phyloP scores from a whole-genome alignment of 2,329 filamentous ascomycete species.

The Saccharata proteae region DNA sequence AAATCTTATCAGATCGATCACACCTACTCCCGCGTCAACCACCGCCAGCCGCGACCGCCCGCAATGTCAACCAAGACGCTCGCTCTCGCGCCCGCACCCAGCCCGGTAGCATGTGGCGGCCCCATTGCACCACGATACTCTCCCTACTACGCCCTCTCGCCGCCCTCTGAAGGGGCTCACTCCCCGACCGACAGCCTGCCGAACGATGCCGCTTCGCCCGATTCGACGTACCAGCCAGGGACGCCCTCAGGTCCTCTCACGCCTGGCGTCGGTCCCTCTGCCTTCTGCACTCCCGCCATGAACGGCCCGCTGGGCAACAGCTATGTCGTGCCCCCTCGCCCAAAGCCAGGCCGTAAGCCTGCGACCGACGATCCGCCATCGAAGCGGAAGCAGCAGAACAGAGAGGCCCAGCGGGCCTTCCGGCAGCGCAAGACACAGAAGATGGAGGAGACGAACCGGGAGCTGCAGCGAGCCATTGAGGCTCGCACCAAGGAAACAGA shows the following conservation, averaged over 20 bases:
- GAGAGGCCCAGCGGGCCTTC: conserved; percentile 83
- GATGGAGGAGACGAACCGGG: conserved; percentile 51
- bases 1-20: no score
- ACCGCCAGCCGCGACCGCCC: no score
- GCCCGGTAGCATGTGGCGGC: conserved; percentile 3
- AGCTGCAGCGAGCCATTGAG: conserved; percentile 21
- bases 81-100: conserved; percentile 8
- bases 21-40: no score
- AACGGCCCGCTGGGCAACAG: conserved; percentile 22
- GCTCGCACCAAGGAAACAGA: conserved; percentile 11
- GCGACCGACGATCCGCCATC: conserved; percentile 86
- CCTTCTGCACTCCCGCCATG: conserved; percentile 8
- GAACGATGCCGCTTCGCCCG: neutral
- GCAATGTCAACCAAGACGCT: conserved; percentile 8
- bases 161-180: conserved; percentile 4
- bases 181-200: conserved; percentile 3
- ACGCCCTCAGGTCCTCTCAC: conserved; percentile 4
- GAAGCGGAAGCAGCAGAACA: conserved; percentile 89
- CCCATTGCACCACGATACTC: conserved; percentile 2
- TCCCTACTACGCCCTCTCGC: conserved; percentile 7
- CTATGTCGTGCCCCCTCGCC: conserved; percentile 29
- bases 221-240: neutral
- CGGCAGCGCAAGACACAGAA: conserved; percentile 75
- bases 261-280: conserved; percentile 3
- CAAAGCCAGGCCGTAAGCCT: conserved; percentile 75